phyloP scores from a whole-genome alignment of 2,329 filamentous ascomycete genomes.

The Blumeriella jaapii region DNA sequence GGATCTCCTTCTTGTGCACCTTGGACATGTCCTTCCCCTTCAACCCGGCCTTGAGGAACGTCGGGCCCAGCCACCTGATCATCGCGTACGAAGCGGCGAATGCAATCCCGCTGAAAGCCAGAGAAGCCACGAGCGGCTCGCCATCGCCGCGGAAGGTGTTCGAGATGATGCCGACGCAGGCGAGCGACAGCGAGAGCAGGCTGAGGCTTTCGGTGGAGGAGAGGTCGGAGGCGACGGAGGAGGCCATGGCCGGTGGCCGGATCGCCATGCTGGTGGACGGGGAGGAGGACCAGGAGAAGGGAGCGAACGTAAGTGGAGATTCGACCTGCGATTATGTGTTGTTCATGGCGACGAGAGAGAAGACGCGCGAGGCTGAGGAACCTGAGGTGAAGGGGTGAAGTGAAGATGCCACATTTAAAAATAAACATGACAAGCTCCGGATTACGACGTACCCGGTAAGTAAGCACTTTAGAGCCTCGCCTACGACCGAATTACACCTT shows the following conservation, averaged over 20 bases:
- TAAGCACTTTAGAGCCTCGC: too few relatives aligned
- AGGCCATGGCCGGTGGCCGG: constrained; percentile 4
- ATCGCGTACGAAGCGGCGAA: constrained; percentile 75
- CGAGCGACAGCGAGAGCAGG: constrained; percentile 49
- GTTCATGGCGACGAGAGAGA: too few relatives aligned
- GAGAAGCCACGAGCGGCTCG: constrained; percentile 76
- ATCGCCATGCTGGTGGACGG: constrained; percentile 6
- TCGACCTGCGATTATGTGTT: too few relatives aligned
- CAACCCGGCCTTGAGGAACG: constrained; percentile 78
- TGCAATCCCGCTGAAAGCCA: constrained; percentile 75
- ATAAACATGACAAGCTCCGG: too few relatives aligned
- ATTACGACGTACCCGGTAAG: too few relatives aligned
- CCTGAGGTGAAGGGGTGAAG: too few relatives aligned
- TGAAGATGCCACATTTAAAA: too few relatives aligned
- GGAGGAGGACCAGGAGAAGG: neutral
- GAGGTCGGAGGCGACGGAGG: constrained; percentile 29
- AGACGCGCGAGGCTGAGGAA: too few relatives aligned
- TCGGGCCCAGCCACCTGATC: constrained; percentile 85
- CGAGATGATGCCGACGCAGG: constrained; percentile 60
- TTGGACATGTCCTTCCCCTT: constrained; percentile 87
- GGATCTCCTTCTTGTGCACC: constrained; percentile 62
- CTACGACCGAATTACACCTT: too few relatives aligned
- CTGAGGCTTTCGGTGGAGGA: constrained; percentile 39
- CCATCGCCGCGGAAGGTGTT: constrained; percentile 76
- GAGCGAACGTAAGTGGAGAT: too few relatives aligned